phyloP scores from a whole-genome alignment of 345 rosid genomes.

The Isatis tinctoria region DNA sequence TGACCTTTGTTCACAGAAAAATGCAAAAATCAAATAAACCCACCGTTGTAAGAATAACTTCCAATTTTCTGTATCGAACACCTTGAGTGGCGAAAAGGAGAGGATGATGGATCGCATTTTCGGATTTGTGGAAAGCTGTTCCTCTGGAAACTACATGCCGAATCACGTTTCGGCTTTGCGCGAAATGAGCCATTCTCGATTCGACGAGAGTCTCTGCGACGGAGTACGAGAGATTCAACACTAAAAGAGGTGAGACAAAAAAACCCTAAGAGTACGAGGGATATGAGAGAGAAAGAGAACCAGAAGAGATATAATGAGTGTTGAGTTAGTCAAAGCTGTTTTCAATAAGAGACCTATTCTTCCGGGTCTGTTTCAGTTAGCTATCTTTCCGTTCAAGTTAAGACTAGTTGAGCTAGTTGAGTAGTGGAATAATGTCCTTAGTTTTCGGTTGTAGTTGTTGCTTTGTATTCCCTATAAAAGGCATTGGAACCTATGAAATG shows the following conservation, averaged over 20 bases:
- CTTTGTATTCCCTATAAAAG: too few relatives aligned
- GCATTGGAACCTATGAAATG: too few relatives aligned
- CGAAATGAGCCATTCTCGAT: slow-evolving; percentile 22
- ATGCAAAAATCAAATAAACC: slow-evolving; percentile 8
- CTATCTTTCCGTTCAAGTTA: too few relatives aligned
- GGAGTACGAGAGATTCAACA: neutral
- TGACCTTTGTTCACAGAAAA: neutral
- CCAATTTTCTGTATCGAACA: slow-evolving; percentile 68
- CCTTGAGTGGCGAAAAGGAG: slow-evolving; percentile 74
- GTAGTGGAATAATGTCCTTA: too few relatives aligned
- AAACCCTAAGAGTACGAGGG: neutral
- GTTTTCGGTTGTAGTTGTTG: too few relatives aligned
- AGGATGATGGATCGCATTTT: slow-evolving; percentile 51
- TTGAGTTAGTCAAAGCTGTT: too few relatives aligned
- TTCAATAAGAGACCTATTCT: too few relatives aligned
- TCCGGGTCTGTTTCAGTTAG: too few relatives aligned
- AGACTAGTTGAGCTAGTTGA: too few relatives aligned
- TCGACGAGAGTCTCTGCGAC: neutral
- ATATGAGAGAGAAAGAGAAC: neutral
- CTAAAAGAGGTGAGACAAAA: neutral
- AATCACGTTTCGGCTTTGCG: slow-evolving; percentile 30
- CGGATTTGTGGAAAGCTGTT: slow-evolving; percentile 31
- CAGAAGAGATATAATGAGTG: neutral
- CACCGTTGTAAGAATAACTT: slow-evolving; percentile 91
- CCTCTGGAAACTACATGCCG: slow-evolving; percentile 24